Evolutionary conservation across 106 monocot species (phyloP), one percentile per base, ranked within the genome.

Genomic region (Phalaenopsis equestris): DNA sequence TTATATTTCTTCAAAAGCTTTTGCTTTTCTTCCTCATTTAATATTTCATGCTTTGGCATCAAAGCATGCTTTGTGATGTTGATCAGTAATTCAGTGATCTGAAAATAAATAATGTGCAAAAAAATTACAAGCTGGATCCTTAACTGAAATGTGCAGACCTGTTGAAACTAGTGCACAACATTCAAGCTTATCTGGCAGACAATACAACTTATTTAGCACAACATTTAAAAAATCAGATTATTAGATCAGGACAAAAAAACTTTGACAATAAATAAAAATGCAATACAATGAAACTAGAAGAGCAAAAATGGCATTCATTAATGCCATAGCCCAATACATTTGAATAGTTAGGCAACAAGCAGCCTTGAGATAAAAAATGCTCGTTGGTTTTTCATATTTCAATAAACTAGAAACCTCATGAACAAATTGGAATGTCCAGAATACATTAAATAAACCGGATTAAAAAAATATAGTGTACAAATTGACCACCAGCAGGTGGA

Each of bases 31-130:
- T 95, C 83, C 43, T 73, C 79, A 38, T 83, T 83, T 49, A 99
- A 79, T 21, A 90, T 75, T 37, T 87, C 90, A 93, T 99, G 99
- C 41, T 84, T 87, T 72, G 93, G 99, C 84, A 82, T 93, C 86
- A 95, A 83, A 67, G 81, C 77, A 87, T 99, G 99, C 83, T 99
- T 99, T 58, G 91, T 95, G 70, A 99, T 85, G 70, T 99, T 95
- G 18, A 93, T 85, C 77, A 99, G 78, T 79, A 99, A 76, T 17
- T 99, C 99, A 23, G 88, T 88, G 36, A 95, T 88, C 99, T 99
- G 86, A 78, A 82, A 84, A 43, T 58, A 30, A 70, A 83, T 70
- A 61, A 56, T 55, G 46, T 10, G 36, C 18, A 55, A 52, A 68
- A 52, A 68, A n/a, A 23, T 41, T 41, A 21, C 17, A 74, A 70